phyloP scores from a whole-genome alignment of 495 filamentous ascomycete genomes.

The Aspergillus baeticus region DNA sequence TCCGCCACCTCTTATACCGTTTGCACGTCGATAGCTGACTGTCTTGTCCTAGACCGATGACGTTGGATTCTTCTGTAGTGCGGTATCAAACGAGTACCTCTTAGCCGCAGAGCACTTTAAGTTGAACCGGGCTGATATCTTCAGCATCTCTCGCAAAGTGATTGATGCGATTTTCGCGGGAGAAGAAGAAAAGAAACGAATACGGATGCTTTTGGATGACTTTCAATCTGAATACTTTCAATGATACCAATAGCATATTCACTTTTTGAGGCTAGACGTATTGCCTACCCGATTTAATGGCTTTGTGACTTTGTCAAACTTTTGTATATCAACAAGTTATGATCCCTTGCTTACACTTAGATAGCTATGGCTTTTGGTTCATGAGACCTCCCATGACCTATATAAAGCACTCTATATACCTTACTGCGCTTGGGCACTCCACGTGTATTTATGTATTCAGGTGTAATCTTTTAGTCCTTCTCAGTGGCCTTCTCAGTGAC shows the following conservation, averaged over 20 bases:
- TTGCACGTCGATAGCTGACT: conserved; percentile 1
- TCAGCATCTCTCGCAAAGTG: conserved; percentile 53
- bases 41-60: conserved; percentile 67
- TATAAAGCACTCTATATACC: too few relatives aligned
- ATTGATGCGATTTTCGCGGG: conserved; percentile 65
- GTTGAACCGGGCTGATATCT: conserved; percentile 53
- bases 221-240: conserved; percentile 22
- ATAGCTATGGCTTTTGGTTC: too few relatives aligned
- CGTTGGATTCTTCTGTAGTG: conserved; percentile 79
- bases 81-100: conserved; percentile 75
- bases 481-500: too few relatives aligned
- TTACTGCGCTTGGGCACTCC: too few relatives aligned
- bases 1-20: not conserved
- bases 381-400: too few relatives aligned
- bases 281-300: not conserved
- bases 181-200: conserved; percentile 57
- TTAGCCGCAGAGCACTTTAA: conserved; percentile 72
- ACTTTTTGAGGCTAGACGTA: not conserved
- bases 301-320: conserved; percentile 1
- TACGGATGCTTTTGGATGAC: conserved; percentile 48
- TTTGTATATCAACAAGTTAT: not conserved
- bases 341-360: too few relatives aligned
- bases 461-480: too few relatives aligned
- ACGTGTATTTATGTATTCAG: too few relatives aligned
- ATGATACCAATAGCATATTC: not conserved